Conservation (phyloP, 2,329 filamentous ascomycete genomes). For the Diaporthe amygdali region DNA sequence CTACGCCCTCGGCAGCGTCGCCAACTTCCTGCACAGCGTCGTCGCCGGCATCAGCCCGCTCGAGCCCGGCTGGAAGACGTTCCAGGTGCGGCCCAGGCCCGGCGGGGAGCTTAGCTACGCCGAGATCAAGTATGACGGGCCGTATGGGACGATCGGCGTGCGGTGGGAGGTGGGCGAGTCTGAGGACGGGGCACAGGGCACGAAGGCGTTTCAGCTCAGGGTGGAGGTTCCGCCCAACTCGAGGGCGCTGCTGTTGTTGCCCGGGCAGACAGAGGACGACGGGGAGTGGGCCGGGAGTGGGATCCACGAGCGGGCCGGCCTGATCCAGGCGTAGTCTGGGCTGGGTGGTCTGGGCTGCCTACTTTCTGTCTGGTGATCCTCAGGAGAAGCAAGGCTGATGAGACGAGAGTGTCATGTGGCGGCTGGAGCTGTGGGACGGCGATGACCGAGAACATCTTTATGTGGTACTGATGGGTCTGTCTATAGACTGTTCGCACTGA, state of each 20-base stretch:
- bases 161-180: conserved; percentile 19
- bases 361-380: neutral
- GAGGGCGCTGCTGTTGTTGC: conserved; percentile 20
- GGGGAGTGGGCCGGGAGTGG: conserved; percentile 23
- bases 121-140: conserved; percentile 23
- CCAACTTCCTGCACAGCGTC: conserved; percentile 41
- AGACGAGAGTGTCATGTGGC: neutral
- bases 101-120: conserved; percentile 31
- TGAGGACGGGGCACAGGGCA: neutral
- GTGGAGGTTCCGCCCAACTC: conserved; percentile 21
- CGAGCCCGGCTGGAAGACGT: conserved; percentile 37
- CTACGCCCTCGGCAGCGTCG: conserved; percentile 45
- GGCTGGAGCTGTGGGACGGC: neutral
- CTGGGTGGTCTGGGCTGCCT: neutral
- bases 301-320: neutral
- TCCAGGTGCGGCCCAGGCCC: conserved; percentile 35
- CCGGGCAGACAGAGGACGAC: conserved; percentile 13
- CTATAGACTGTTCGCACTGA: neutral
- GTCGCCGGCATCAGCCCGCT: conserved; percentile 37
- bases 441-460: conserved; percentile 3
- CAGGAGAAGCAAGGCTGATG: neutral
- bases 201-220: conserved; percentile 5
- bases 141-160: conserved; percentile 20
- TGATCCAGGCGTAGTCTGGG: neutral
- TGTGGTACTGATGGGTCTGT: neutral